Evolutionary conservation across 2,329 filamentous ascomycete genomes (phyloP), one percentile per base, ranked within the genome.

Genomic region (Pezicula rhizophila): DNA sequence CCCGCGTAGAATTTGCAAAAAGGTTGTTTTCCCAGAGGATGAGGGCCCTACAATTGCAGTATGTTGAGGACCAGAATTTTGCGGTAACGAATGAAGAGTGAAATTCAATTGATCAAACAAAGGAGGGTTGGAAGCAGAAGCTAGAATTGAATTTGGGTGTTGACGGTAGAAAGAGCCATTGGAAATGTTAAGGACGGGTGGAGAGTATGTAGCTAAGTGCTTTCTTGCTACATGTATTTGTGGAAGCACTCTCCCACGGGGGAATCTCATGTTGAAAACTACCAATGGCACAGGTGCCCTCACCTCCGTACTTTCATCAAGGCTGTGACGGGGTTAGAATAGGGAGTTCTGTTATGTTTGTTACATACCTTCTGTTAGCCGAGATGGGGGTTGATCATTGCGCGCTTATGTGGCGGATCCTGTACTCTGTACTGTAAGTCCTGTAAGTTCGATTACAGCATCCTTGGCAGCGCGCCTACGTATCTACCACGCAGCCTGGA

Each of bases 41-140:
- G 87, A 90, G 0, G 89, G 82, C 0, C 89, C 90, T 23, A 97
- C 75, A 35, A 99, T 74, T 35, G 88, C 87, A 91, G 91, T 97
- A 64, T 89, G 80, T 57, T 86, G 77, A 4, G 56, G 65, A 4
- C 64, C 64, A 0, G 68, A 57, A 5, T 8, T 15, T 5, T 42
- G 10, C 8, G 75, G 64, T 35, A 71, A 66, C 5, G 84, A 82
- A 0, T 85, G 79, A 1, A 97, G 70, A 35, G 77, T 76, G 62
- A 96, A 88, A 48, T 67, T 80, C 57, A 96, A 65, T 47, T 82
- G 72, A 4, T 77, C 74, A 64, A 95, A 96, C 4, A 96, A 71
- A 5, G 88, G 74, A 18, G 82, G 83, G 63, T 93, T 92, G 18
- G 49, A 23, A 18, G 49, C 37, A 17, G 47, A 12, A 68, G 52